These are phyloP conservation scores for Boletus holoroseus DNA, from an alignment of 1,284 basidiomycete genomes.

Conservation along the genomic window DNA sequence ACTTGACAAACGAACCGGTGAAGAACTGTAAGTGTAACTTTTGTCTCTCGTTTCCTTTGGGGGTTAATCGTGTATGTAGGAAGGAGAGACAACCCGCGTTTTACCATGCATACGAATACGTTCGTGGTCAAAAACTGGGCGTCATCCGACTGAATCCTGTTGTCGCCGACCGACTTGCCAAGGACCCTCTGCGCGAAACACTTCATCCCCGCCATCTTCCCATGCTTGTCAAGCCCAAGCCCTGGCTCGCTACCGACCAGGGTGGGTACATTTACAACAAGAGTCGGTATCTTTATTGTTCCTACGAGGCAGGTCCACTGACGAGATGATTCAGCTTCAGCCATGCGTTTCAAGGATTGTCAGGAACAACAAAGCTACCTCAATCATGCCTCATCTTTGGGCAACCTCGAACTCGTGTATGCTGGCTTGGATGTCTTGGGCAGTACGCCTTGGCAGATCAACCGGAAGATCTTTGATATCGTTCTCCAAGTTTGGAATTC, in stretches of 20 bases:
- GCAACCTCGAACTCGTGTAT: constrained; percentile 82
- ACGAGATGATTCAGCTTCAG: constrained; percentile 43
- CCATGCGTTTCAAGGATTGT: constrained; percentile 93
- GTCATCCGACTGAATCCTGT: constrained; percentile 85
- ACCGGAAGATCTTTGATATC: constrained; percentile 69
- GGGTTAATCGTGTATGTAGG: constrained; percentile 34
- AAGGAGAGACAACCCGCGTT: constrained; percentile 88
- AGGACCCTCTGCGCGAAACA: constrained; percentile 70
- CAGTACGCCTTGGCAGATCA: constrained; percentile 88
- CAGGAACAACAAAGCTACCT: constrained; percentile 84
- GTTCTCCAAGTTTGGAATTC: constrained; percentile 81
- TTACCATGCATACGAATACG: constrained; percentile 88
- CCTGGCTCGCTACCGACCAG: constrained; percentile 75
- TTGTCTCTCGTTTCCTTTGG: constrained; percentile 1
- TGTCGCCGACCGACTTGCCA: constrained; percentile 74
- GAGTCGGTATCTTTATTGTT: constrained; percentile 41
- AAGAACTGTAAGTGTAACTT: constrained; percentile 47
- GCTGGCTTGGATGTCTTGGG: constrained; percentile 89
- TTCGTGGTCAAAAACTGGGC: constrained; percentile 88
- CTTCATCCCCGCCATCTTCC: constrained; percentile 92
- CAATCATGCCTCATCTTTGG: constrained; percentile 65
- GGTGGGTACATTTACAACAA: constrained; percentile 84
- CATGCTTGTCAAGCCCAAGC: constrained; percentile 90
- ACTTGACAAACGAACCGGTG: constrained; percentile 50
- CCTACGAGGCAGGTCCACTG: neutral